Base-by-base conservation (phyloP, 75 land plant genomes). In the Cunninghamia lanceolata region DNA sequence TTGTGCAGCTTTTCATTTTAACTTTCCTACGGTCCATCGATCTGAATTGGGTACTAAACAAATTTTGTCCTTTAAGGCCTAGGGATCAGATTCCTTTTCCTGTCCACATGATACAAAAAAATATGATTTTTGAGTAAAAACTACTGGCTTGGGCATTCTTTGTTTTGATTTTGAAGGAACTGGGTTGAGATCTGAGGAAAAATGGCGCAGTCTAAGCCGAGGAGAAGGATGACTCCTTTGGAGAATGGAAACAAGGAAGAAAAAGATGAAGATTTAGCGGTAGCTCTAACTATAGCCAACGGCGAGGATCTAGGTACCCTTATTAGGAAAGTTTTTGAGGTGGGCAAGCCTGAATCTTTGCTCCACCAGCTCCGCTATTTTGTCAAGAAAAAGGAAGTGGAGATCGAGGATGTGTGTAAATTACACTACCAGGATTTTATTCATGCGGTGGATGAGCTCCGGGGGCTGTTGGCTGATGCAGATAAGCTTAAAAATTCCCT, bases 361-460 rank as follows among this genome's bases (percentile, higher is more conserved):
- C 91, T 96, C 68, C 97, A 93, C 75, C 92, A 91, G 89, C 97
- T 98, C 84, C 91, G 93, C 86, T 87, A 88, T 82, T 98, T 96
- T 91, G 85, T 90, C 76, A 90, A 92, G 83, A 91, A 92, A 89
- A 98, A 96, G 89, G 99, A 96, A 86, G 91, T 93, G 34, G 99
- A 98, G 87, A 98, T 98, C 88, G 99, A 98, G 87, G 99, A 96
- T 38, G 91, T 98, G 38, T 98, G 99, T 85, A 91, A 89, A 75
- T 91, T 94, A 38, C 99, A 98, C 88, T 96, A 95, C 91, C 89
- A 94, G 88, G 99, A 98, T 89, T 98, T 98, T 93, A 96, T 98
- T 88, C 90, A 88, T 43, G 99, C 99, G 54, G 99, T 98, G 54
- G 99, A 98, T 78, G 99, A 98, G 84, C 93, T 96, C 83, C 90